Percentiles rank a stretch among this genome's conserved stretches.
phyloP scores from a whole-genome alignment of 169 alveolate species.

The Eimeria sp. region DNA sequence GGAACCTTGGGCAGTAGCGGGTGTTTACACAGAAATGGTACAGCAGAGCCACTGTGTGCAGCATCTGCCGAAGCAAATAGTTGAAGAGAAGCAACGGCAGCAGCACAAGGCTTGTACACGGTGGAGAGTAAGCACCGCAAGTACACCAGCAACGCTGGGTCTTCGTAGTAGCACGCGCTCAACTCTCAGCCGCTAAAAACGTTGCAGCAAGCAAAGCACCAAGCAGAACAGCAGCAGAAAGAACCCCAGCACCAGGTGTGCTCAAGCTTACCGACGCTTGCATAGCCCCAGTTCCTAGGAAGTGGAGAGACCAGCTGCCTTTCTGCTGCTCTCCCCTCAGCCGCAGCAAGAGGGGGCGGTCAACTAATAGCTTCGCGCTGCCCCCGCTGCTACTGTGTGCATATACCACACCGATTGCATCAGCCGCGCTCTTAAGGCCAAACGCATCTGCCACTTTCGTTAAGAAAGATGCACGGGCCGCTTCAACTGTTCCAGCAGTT shows the following conservation, averaged over 20 bases:
- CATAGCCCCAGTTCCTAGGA: constrained; percentile 81
- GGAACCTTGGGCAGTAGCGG: background rate
- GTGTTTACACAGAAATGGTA: background rate
- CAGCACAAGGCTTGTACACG: background rate
- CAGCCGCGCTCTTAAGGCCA: constrained; percentile 15
- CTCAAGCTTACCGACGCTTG: constrained; percentile 73
- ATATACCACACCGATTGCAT: constrained; percentile 58
- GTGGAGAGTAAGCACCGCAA: background rate
- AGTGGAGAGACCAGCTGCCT: constrained; percentile 81
- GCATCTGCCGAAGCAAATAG: background rate
- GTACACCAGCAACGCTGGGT: background rate
- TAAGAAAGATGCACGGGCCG: constrained; percentile 58
- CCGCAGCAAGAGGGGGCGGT: constrained; percentile 73
- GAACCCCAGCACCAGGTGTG: background rate
- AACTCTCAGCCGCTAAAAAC: too few species aligned
- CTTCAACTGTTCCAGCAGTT: constrained; percentile 5
- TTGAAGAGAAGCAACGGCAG: background rate
- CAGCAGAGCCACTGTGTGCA: background rate
- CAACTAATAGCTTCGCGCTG: constrained; percentile 72
- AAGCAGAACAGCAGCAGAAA: background rate
- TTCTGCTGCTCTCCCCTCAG: constrained; percentile 55
- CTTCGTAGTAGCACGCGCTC: background rate
- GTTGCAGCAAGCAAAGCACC: background rate
- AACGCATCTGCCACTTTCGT: constrained; percentile 62
- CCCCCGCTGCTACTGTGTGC: constrained; percentile 39